Base-by-base conservation (phyloP, 768 basidiomycete genomes). In the Pisolithus sp. region DNA sequence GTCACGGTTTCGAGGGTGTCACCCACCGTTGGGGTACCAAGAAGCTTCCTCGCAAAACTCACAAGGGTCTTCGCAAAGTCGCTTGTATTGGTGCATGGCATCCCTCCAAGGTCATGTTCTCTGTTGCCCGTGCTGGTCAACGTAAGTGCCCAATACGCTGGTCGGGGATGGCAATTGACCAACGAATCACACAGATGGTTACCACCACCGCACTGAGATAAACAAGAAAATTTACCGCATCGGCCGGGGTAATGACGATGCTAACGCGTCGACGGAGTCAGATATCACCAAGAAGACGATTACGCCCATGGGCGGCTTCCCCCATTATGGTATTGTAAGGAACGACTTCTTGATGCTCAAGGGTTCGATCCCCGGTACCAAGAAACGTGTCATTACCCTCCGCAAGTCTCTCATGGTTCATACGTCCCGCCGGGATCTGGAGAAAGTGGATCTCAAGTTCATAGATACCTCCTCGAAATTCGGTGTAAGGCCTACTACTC, bases 41-140 rank as follows among this genome's bases (percentile, higher is more conserved):
- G 84, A 94, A 95, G 77, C 82, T 98, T 51, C 94, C 94, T 53
- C 81, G 94, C 62, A 98, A 98, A 80, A 98, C 96, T 50, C 96
- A 99, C 83, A 94, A 96, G 74, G 96, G 96, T 89, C 90, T 98
- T 66, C 89, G 95, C 72, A 98, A 99, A 79, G 96, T 99, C 57
- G 95, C 95, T 68, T 95, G 93, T 81, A 93, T 94, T 61, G 93
- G 93, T 74, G 93, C 93, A 68, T 95, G 92, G 92, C 93, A 95
- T 80, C 93, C 93, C 69, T 88, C 86, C 64, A 96, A 95, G 76
- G 96, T 99, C 82, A 98, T 98, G 95, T 98, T 93, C 85, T 94
- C 93, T n/a, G 96, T 99, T 63, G 96, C 94, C 55, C 94, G 96
- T 80, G 94, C 96, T 61, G 96, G 96, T 90, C 95, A 97, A 88